Percentiles rank a stretch among this genome's conserved stretches.
Evolutionary conservation across 345 rosid species (phyloP).

Genomic region (Microcos paniculata): DNA sequence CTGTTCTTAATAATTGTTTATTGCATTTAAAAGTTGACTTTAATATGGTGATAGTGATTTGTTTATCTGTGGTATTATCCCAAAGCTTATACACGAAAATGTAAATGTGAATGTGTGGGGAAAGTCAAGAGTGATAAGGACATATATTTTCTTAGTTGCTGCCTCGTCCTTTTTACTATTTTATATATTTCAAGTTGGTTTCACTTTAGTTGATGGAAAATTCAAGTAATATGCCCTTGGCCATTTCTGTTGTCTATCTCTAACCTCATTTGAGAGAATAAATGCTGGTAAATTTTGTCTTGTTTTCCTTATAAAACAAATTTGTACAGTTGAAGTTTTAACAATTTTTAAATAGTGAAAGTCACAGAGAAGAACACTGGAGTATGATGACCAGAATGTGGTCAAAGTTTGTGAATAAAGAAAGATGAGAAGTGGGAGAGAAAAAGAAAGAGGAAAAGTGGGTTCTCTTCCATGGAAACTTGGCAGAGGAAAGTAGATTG

Average conservation of each 20-base stretch:
- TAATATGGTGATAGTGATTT: constrained; percentile 16
- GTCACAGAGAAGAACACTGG: background rate
- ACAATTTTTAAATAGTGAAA: background rate
- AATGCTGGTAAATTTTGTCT: background rate
- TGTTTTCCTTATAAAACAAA: no score
- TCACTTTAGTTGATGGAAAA: background rate
- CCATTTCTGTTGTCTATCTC: background rate
- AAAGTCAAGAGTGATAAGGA: background rate
- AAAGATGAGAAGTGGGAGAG: background rate
- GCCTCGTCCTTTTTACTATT: background rate
- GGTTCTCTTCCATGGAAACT: background rate
- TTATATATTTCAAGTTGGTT: background rate
- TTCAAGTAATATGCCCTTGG: background rate
- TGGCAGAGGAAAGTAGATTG: background rate
- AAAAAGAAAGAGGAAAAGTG: background rate
- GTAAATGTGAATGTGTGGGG: background rate
- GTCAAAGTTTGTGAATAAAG: background rate
- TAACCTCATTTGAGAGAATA: background rate
- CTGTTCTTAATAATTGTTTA: no score
- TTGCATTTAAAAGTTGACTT: background rate
- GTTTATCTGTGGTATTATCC: background rate
- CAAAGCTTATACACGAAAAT: background rate
- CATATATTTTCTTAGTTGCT: background rate
- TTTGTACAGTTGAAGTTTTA: no score
- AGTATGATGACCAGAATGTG: background rate